Evolutionary conservation across 2,329 filamentous ascomycete genomes (phyloP).

Genomic region (Plectosphaerella plurivora): DNA sequence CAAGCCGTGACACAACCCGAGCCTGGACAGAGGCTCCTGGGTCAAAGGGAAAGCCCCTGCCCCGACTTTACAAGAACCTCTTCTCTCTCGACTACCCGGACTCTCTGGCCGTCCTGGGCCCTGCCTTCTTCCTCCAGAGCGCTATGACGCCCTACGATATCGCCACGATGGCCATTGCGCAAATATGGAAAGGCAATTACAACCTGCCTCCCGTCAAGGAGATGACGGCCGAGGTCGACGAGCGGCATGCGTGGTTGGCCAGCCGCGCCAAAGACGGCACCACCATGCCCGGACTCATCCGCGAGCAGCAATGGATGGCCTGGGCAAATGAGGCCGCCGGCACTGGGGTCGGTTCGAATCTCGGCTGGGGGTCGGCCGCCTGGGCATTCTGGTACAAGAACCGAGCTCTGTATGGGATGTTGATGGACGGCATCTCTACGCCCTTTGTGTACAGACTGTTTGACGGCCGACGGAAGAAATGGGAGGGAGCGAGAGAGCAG

Average conservation of each 20-base stretch:
- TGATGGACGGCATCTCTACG: conserved; percentile 33
- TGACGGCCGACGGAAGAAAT: conserved; percentile 31
- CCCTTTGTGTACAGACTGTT: conserved; percentile 36
- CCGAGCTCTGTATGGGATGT: conserved; percentile 30
- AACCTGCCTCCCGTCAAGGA: conserved; percentile 13
- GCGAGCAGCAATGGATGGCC: conserved; percentile 27
- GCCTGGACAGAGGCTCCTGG: conserved; percentile 1
- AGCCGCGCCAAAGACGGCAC: conserved; percentile 18
- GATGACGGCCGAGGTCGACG: conserved; percentile 20
- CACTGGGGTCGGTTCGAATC: conserved; percentile 31
- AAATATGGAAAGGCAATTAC: conserved; percentile 20
- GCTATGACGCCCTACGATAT: conserved; percentile 22
- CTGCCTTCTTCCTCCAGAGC: conserved; percentile 17
- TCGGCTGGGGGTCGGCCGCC: conserved; percentile 30
- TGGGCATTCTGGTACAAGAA: conserved; percentile 40
- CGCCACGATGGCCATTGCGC: conserved; percentile 22
- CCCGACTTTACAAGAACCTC: conserved; percentile 23
- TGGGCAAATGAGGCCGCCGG: conserved; percentile 38
- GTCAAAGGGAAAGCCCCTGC: conserved; percentile 10
- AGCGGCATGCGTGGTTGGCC: conserved; percentile 16
- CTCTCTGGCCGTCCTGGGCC: conserved; percentile 23
- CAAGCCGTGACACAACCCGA: conserved; percentile 18
- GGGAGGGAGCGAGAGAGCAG: conserved; percentile 31
- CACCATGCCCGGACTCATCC: conserved; percentile 20
- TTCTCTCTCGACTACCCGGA: conserved; percentile 25